A percentile compares a stretch with the other conserved stretches of the same genome.
Conservation (phyloP, 164 flowering plant genomes). For the Umbilicus rupestris region DNA sequence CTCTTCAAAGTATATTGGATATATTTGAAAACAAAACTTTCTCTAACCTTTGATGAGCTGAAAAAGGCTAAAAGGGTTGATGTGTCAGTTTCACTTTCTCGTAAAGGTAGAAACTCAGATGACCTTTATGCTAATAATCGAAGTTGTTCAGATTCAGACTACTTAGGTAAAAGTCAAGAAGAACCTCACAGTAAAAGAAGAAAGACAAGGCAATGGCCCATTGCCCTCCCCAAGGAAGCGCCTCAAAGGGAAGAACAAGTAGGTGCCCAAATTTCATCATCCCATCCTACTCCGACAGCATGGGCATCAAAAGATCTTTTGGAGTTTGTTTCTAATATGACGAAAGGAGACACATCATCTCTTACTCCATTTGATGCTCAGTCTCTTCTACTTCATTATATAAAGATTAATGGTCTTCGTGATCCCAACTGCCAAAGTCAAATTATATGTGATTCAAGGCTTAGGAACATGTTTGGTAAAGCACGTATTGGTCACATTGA, state of each 20-base stretch:
- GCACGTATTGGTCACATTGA: constrained; percentile 78
- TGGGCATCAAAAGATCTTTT: constrained; percentile 92
- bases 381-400: constrained; percentile 64
- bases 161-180: constrained; percentile 25
- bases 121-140: constrained; percentile 26
- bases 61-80: constrained; percentile 55
- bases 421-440: constrained; percentile 74
- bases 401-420: constrained; percentile 69
- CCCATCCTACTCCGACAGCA: constrained; percentile 22
- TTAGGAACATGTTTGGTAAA: constrained; percentile 67
- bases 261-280: constrained; percentile 14
- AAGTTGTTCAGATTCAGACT: constrained; percentile 30
- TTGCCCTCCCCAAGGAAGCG: constrained; percentile 19
- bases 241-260: constrained; percentile 14
- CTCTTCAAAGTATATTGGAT: constrained; percentile 90
- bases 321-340: constrained; percentile 83
- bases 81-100: constrained; percentile 23
- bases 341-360: constrained; percentile 61
- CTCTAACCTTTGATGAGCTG: constrained; percentile 57
- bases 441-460: constrained; percentile 79
- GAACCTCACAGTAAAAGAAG: constrained; percentile 32
- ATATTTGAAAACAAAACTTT: constrained; percentile 50
- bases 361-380: constrained; percentile 77
- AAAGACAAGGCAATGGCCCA: constrained; percentile 30
- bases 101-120: constrained; percentile 29